Percentiles rank a stretch among this genome's conserved stretches.
Conservation (phyloP, 1,284 basidiomycete genomes). For the Kwoniella shivajii region DNA sequence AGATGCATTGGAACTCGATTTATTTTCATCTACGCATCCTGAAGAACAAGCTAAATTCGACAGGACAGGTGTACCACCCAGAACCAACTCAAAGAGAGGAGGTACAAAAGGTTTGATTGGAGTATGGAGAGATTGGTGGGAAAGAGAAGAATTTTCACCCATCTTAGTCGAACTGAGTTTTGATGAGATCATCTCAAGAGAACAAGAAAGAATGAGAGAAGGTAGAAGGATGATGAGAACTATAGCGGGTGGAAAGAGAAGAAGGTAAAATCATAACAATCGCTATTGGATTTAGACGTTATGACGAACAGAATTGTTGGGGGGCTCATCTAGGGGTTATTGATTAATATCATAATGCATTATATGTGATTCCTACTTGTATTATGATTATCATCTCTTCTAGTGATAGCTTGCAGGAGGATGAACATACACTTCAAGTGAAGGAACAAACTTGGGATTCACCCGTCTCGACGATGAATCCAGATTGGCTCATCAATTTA, state of each 20-base stretch:
- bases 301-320: too few species aligned
- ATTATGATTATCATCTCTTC: too few species aligned
- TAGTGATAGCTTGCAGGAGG: too few species aligned
- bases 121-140: conserved; percentile 93
- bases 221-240: conserved; percentile 56
- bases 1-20: conserved; percentile 89
- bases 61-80: conserved; percentile 53
- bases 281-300: too few species aligned
- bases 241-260: conserved; percentile 17
- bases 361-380: too few species aligned
- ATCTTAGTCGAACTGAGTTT: conserved; percentile 79
- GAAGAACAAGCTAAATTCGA: conserved; percentile 65
- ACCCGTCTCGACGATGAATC: too few species aligned
- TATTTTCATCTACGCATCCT: conserved; percentile 66
- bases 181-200: conserved; percentile 88
- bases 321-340: too few species aligned
- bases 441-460: too few species aligned
- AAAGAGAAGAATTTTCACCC: conserved; percentile 89
- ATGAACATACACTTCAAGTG: too few species aligned
- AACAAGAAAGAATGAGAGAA: conserved; percentile 77
- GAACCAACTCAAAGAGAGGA: conserved; percentile 60
- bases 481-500: too few species aligned
- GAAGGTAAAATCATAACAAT: too few species aligned
- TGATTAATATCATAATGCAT: too few species aligned
- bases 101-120: conserved; percentile 79